Evolutionary conservation across 23 red algal genomes (phyloP).

Genomic region (Gracilaria gracilis): DNA sequence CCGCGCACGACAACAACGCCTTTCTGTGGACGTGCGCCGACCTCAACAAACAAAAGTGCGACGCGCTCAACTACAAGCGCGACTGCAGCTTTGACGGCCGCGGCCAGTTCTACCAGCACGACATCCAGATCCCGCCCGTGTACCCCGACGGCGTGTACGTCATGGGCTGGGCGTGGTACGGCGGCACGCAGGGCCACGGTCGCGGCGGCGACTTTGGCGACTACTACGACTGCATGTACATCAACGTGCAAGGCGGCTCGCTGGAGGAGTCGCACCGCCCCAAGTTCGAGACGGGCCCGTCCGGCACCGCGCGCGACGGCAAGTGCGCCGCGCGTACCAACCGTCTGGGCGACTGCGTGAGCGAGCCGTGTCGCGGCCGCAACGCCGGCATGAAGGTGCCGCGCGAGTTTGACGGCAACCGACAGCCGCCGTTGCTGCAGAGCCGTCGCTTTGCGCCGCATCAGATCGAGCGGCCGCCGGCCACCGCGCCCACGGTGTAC

Average conservation of each 20-base stretch:
- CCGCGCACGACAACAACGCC: slow-evolving; percentile 46
- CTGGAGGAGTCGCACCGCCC: neutral
- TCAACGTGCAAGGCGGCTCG: slow-evolving; percentile 60
- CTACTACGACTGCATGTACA: slow-evolving; percentile 70
- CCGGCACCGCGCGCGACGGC: neutral
- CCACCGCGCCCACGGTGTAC: slow-evolving; percentile 8
- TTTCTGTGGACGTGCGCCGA: slow-evolving; percentile 60
- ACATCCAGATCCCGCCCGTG: slow-evolving; percentile 50
- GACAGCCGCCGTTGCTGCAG: neutral
- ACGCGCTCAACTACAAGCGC: slow-evolving; percentile 30
- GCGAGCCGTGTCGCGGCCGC: neutral
- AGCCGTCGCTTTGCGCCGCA: neutral
- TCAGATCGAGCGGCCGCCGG: neutral
- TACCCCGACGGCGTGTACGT: slow-evolving; percentile 79
- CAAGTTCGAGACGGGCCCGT: slow-evolving; percentile 15
- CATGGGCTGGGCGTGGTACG: slow-evolving; percentile 82
- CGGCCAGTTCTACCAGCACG: slow-evolving; percentile 5
- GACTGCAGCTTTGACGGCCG: slow-evolving; percentile 62
- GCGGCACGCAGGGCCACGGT: slow-evolving; percentile 42
- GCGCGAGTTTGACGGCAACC: neutral
- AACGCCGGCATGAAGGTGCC: neutral
- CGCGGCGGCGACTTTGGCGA: slow-evolving; percentile 61
- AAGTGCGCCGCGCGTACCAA: slow-evolving; percentile 6
- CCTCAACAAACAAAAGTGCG: slow-evolving; percentile 33
- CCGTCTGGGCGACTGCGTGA: slow-evolving; percentile 1